Evolutionary conservation across 192 early-diverging fungal species (phyloP).

Genomic region (Linderina pennispora): DNA sequence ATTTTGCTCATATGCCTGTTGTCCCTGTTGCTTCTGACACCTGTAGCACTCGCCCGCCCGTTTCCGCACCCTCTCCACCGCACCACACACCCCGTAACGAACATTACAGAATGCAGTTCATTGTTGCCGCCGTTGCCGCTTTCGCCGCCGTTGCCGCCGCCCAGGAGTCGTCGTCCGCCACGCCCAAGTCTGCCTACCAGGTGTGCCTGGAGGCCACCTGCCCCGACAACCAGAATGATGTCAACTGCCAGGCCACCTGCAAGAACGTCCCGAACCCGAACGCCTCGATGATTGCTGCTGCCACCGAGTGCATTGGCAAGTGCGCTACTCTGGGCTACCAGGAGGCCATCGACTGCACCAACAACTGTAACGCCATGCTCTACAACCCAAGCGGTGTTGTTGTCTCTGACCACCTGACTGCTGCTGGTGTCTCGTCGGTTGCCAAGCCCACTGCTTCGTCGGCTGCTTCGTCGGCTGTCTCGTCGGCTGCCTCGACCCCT

Average conservation of each 20-base stretch:
- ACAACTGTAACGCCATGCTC: conserved; percentile 24
- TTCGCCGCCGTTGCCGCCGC: conserved; percentile 18
- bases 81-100: too few species aligned
- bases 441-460: background rate
- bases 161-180: conserved; percentile 10
- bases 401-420: conserved; percentile 25
- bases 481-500: background rate
- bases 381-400: conserved; percentile 35
- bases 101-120: conserved; percentile 39
- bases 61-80: too few species aligned
- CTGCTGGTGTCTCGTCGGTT: conserved; percentile 8
- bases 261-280: conserved; percentile 35
- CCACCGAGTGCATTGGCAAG: conserved; percentile 29
- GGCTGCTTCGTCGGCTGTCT: background rate
- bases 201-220: conserved; percentile 36
- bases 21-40: too few species aligned
- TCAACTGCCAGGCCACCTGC: conserved; percentile 45
- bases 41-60: too few species aligned
- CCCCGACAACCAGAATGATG: conserved; percentile 13
- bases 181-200: conserved; percentile 19
- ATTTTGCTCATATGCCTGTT: too few species aligned
- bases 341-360: conserved; percentile 27
- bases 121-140: conserved; percentile 16
- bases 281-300: conserved; percentile 32
- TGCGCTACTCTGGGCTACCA: conserved; percentile 24